A percentile compares a stretch with the other conserved stretches of the same genome.
These are phyloP conservation scores for Collybia sordida DNA, from an alignment of 768 basidiomycete genomes.

Conservation along the genomic window DNA sequence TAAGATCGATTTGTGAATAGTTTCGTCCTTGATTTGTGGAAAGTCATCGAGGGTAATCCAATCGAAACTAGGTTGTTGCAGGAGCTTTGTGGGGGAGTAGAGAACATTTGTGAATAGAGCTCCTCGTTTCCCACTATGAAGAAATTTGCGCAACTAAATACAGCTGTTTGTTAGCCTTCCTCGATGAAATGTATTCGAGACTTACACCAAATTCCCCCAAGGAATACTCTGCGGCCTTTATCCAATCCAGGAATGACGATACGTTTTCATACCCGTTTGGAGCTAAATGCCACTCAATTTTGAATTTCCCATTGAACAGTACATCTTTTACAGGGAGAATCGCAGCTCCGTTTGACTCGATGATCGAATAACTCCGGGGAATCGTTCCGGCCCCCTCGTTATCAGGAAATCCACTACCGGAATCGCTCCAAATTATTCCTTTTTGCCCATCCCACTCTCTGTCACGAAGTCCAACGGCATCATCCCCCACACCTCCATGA, in stretches of 20 bases:
- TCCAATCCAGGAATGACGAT: slow-evolving; percentile 51
- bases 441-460: slow-evolving; percentile 20
- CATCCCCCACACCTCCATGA: slow-evolving; percentile 11
- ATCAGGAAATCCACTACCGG: not conserved
- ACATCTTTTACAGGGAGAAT: slow-evolving; percentile 51
- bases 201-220: slow-evolving; percentile 62
- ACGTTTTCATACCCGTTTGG: slow-evolving; percentile 66
- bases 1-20: slow-evolving; percentile 73
- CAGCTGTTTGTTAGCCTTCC: no score
- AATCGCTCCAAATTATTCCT: slow-evolving; percentile 7
- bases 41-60: slow-evolving; percentile 70
- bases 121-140: slow-evolving; percentile 68
- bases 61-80: slow-evolving; percentile 69
- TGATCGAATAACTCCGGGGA: slow-evolving; percentile 18
- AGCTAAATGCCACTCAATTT: slow-evolving; percentile 71
- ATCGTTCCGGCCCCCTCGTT: no score
- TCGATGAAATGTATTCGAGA: not conserved
- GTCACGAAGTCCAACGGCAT: slow-evolving; percentile 14
- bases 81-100: slow-evolving; percentile 49
- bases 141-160: slow-evolving; percentile 64
- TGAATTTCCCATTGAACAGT: slow-evolving; percentile 48
- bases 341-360: slow-evolving; percentile 59
- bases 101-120: slow-evolving; percentile 71
- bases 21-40: slow-evolving; percentile 65
- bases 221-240: slow-evolving; percentile 52